A percentile compares a stretch with the other conserved stretches of the same genome.
Evolutionary conservation across 768 basidiomycete species (phyloP).

Genomic region (Collybiopsis luxurians): DNA sequence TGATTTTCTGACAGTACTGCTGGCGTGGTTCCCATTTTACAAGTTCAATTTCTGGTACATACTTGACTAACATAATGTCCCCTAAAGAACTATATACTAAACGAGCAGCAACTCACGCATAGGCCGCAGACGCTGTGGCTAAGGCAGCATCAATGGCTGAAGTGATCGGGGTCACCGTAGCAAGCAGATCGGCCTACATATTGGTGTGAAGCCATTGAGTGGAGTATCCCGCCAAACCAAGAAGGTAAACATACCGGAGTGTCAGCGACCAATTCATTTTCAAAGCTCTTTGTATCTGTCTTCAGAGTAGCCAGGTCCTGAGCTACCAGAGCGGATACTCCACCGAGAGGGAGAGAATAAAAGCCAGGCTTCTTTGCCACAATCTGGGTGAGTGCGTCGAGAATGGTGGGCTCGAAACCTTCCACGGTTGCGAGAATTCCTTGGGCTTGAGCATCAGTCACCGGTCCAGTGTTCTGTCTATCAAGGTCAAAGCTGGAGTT

Average conservation of each 20-base stretch:
- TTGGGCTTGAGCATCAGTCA: constrained; percentile 22
- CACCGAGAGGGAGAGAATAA: constrained; percentile 25
- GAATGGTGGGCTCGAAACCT: constrained; percentile 25
- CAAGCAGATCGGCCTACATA: constrained; percentile 20
- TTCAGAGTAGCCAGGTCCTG: constrained; percentile 25
- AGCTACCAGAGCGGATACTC: constrained; percentile 25
- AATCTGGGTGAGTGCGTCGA: constrained; percentile 19
- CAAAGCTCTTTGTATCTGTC: constrained; percentile 17
- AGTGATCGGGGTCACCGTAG: constrained; percentile 14
- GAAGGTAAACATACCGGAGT: constrained; percentile 27
- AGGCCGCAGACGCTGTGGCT: constrained; percentile 24
- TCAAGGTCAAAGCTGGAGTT: not conserved
- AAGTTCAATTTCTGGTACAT: too few species aligned
- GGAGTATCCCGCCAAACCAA: not conserved
- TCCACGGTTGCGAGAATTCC: constrained; percentile 20
- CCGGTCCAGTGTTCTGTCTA: constrained; percentile 18
- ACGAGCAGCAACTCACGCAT: constrained; percentile 1
- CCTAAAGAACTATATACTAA: too few species aligned
- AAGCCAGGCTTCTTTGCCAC: constrained; percentile 25
- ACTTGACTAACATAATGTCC: too few species aligned
- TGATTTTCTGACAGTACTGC: too few species aligned
- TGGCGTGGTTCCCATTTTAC: too few species aligned
- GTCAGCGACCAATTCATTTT: constrained; percentile 19
- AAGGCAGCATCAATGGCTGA: constrained; percentile 21
- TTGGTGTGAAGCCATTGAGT: not conserved